phyloP scores from a whole-genome alignment of 768 basidiomycete genomes.

The button mushroom (Agaricus bisporus) region DNA sequence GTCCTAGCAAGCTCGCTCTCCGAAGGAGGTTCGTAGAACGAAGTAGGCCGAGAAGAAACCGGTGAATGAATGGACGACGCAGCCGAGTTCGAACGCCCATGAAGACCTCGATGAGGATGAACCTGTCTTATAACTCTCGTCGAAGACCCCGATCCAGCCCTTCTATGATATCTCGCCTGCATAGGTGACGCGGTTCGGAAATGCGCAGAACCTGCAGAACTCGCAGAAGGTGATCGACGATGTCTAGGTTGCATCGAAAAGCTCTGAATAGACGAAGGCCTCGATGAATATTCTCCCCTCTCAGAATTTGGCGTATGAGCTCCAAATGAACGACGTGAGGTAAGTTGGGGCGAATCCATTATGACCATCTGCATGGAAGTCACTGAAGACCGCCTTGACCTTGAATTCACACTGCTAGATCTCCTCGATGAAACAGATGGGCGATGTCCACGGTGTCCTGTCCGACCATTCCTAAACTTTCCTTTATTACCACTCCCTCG shows the following conservation, averaged over 20 bases:
- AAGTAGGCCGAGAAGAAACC: constrained; percentile 70
- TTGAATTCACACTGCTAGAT: constrained; percentile 88
- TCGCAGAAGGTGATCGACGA: constrained; percentile 70
- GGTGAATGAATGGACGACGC: constrained; percentile 76
- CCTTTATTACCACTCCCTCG: constrained; percentile 37
- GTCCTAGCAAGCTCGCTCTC: constrained; percentile 63
- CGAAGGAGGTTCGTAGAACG: constrained; percentile 66
- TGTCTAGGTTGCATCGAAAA: constrained; percentile 59
- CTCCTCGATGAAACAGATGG: constrained; percentile 77
- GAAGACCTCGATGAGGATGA: constrained; percentile 39
- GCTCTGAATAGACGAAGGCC: constrained; percentile 85
- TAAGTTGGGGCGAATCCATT: constrained; percentile 58
- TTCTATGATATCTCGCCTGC: constrained; percentile 64
- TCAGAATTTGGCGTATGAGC: constrained; percentile 88
- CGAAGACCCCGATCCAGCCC: constrained; percentile 77
- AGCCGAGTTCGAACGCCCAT: constrained; percentile 69
- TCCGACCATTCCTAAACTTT: constrained; percentile 17
- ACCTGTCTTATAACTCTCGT: constrained; percentile 72
- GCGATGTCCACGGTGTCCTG: constrained; percentile 52
- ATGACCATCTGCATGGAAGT: constrained; percentile 42
- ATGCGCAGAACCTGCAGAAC: constrained; percentile 66
- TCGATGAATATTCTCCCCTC: constrained; percentile 66
- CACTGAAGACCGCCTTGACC: constrained; percentile 65
- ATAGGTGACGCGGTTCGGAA: constrained; percentile 72
- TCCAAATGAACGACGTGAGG: constrained; percentile 67